Conservation (phyloP, 768 basidiomycete genomes). For the Tylopilus sp. region DNA sequence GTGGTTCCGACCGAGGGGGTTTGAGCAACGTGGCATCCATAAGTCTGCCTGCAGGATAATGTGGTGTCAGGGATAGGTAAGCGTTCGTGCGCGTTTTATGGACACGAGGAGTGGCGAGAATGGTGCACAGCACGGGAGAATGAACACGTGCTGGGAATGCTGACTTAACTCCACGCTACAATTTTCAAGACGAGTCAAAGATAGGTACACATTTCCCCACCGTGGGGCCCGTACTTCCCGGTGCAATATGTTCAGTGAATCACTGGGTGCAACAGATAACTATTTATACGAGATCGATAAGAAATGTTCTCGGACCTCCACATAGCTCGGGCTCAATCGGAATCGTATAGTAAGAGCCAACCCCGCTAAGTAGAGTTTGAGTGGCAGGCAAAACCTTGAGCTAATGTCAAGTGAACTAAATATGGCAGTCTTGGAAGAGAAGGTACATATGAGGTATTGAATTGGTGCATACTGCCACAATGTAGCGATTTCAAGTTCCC, state of each 20-base stretch:
- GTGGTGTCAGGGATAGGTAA: slow-evolving; percentile 16
- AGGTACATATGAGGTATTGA: background rate
- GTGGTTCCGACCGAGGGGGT: slow-evolving; percentile 3
- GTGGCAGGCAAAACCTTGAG: slow-evolving; percentile 8
- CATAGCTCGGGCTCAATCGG: slow-evolving; percentile 2
- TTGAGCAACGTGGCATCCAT: slow-evolving; percentile 14
- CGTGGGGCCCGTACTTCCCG: background rate
- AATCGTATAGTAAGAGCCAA: background rate
- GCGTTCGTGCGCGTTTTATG: background rate
- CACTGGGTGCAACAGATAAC: background rate
- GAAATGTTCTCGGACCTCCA: background rate
- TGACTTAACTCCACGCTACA: background rate
- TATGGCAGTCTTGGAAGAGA: background rate
- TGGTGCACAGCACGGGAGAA: slow-evolving; percentile 8
- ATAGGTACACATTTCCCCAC: background rate
- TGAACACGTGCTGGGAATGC: slow-evolving; percentile 20
- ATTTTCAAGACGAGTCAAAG: background rate
- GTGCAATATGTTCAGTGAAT: background rate
- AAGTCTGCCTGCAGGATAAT: slow-evolving; percentile 26
- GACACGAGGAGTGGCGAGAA: slow-evolving; percentile 17
- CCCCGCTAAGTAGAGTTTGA: background rate
- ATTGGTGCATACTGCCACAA: background rate
- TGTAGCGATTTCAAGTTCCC: background rate
- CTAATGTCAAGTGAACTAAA: slow-evolving; percentile 1
- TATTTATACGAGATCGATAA: slow-evolving; percentile 6